phyloP scores from a whole-genome alignment of 2,329 filamentous ascomycete species.

The Seiridium cupressi region DNA sequence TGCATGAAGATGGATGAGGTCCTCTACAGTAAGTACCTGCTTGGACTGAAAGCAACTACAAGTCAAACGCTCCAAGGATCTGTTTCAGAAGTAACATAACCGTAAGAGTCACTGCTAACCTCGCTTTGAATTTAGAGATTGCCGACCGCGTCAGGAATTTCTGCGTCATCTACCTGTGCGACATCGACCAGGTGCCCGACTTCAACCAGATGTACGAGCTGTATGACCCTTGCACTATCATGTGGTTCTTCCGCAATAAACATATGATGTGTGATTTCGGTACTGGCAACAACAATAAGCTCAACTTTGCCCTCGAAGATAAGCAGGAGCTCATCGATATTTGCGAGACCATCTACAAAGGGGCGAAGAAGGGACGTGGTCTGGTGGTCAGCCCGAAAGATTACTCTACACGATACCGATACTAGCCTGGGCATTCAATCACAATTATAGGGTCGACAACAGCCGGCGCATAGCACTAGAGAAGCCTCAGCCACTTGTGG shows the following conservation, averaged over 20 bases:
- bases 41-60: no score
- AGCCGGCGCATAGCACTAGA: no score
- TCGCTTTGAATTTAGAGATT: constrained; percentile 46
- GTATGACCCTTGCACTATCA: constrained; percentile 90
- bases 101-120: background rate
- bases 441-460: background rate
- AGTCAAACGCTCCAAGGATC: no score
- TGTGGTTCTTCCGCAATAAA: constrained; percentile 98
- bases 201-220: constrained; percentile 96
- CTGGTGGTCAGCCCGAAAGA: constrained; percentile 95
- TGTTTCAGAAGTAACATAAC: no score
- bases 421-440: constrained; percentile 15
- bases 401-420: constrained; percentile 33
- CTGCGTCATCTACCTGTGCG: constrained; percentile 88
- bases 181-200: constrained; percentile 85
- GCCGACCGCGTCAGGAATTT: constrained; percentile 94
- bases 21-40: constrained; percentile 59
- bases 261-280: constrained; percentile 99
- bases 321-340: constrained; percentile 99
- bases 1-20: constrained; percentile 81
- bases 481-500: no score
- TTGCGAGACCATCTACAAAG: constrained; percentile 94
- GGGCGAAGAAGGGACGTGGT: constrained; percentile 97
- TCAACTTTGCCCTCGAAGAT: constrained; percentile 95
- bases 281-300: constrained; percentile 97